Conservation (phyloP, 139 green algal species). For the Zygnema cylindricum region DNA sequence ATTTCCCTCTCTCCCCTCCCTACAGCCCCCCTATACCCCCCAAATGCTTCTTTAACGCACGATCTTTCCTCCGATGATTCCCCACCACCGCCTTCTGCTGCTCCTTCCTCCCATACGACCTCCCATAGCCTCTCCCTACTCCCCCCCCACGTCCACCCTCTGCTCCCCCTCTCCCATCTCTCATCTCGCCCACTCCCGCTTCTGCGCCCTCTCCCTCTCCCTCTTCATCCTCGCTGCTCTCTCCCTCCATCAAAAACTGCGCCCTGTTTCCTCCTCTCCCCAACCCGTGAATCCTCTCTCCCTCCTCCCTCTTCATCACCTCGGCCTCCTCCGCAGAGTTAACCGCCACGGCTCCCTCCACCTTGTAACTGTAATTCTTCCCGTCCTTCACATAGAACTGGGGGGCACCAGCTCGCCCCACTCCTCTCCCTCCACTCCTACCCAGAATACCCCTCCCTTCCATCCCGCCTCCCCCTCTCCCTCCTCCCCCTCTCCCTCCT, state of each 20-base stretch:
- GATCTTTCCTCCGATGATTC: constrained; percentile 51
- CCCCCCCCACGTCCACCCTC: constrained; percentile 26
- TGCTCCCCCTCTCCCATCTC: too few species aligned
- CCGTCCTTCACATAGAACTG: constrained; percentile 62
- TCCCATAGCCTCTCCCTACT: constrained; percentile 42
- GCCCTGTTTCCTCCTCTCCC: constrained; percentile 56
- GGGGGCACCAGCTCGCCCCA: not conserved
- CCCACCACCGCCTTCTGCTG: constrained; percentile 45
- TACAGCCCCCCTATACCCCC: constrained; percentile 15
- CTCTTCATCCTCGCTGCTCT: not conserved
- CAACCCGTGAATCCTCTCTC: constrained; percentile 49
- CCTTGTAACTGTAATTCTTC: constrained; percentile 65
- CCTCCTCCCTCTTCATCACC: constrained; percentile 33
- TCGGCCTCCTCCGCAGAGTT: constrained; percentile 36
- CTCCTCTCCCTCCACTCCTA: not conserved
- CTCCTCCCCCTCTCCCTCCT: not conserved
- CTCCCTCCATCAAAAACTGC: constrained; percentile 24
- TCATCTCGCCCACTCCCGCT: constrained; percentile 36
- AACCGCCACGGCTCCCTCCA: constrained; percentile 43
- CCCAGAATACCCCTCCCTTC: too few species aligned
- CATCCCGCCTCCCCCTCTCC: not conserved
- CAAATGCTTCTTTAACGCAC: constrained; percentile 47
- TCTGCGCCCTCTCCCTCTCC: not conserved
- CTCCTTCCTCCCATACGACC: constrained; percentile 38
- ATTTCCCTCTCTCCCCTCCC: too few species aligned